phyloP scores from a whole-genome alignment of 2,329 filamentous ascomycete species.

The Lachnellula arida region DNA sequence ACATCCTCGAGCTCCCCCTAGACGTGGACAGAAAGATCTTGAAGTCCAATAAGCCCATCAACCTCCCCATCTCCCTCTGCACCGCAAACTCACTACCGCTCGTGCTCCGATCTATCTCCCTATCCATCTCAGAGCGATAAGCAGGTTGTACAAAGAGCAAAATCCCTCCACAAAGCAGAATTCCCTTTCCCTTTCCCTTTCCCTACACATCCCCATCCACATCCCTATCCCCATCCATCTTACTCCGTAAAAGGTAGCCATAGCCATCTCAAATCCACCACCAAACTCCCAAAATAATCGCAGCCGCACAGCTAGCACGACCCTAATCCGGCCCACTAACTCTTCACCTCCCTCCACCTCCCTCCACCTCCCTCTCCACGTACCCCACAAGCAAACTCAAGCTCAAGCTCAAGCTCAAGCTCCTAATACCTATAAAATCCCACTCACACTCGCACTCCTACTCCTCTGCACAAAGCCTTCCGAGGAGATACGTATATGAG shows the following conservation, averaged over 20 bases:
- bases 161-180: slow-evolving; percentile 22
- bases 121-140: too few species aligned
- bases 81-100: not conserved
- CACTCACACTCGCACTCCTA: not conserved
- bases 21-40: slow-evolving; percentile 20
- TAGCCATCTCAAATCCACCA: not conserved
- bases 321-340: slow-evolving; percentile 17
- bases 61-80: not conserved
- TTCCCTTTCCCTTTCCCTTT: not conserved
- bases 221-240: not conserved
- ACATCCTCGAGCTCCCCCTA: slow-evolving; percentile 11
- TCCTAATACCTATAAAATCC: slow-evolving; percentile 1
- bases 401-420: too few species aligned
- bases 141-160: slow-evolving; percentile 4
- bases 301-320: slow-evolving; percentile 13
- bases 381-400: too few species aligned
- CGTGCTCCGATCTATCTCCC: not conserved
- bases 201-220: not conserved
- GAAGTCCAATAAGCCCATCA: slow-evolving; percentile 14
- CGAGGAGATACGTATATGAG: too few species aligned
- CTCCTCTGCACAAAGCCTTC: slow-evolving; percentile 2
- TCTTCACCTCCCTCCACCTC: not conserved
- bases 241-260: too few species aligned
- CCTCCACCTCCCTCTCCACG: not conserved
- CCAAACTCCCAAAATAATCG: slow-evolving; percentile 16